phyloP scores from a whole-genome alignment of 345 rosid species.

The Punica granatum region DNA sequence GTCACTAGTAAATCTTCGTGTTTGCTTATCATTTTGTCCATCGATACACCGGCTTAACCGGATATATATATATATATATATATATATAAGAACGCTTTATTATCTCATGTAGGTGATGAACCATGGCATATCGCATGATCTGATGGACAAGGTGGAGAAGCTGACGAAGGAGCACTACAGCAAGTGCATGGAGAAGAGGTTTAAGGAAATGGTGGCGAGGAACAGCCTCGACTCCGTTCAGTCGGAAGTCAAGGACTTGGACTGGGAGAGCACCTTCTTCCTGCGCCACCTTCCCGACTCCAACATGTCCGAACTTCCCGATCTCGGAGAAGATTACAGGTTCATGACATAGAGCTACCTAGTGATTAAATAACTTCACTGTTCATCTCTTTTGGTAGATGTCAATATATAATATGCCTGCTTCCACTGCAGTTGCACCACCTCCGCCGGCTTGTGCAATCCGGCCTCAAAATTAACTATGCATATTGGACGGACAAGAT shows the following conservation, averaged over 20 bases:
- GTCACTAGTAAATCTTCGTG: no score
- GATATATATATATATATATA: no score
- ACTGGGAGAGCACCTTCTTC: constrained; percentile 85
- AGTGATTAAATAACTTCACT: no score
- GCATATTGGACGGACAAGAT: no score
- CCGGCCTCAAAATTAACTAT: no score
- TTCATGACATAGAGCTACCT: constrained; percentile 6
- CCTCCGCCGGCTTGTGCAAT: no score
- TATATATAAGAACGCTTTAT: no score
- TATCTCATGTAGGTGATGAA: constrained; percentile 69
- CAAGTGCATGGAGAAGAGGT: constrained; percentile 81
- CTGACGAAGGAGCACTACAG: constrained; percentile 72
- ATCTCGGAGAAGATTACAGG: constrained; percentile 71
- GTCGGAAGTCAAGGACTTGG: constrained; percentile 62
- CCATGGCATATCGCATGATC: constrained; percentile 64
- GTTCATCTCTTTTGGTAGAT: no score
- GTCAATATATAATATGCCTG: no score
- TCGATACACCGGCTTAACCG: no score
- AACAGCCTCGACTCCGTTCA: constrained; percentile 51
- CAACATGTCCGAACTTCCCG: constrained; percentile 57
- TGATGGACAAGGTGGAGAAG: constrained; percentile 65
- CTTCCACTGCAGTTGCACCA: no score
- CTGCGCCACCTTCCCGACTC: constrained; percentile 68
- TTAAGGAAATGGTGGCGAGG: constrained; percentile 57
- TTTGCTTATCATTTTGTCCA: no score